Evolutionary conservation across 108 stramenopile species (phyloP), one percentile per base, ranked within the genome.

Genomic region (Skeletonema potamos): DNA sequence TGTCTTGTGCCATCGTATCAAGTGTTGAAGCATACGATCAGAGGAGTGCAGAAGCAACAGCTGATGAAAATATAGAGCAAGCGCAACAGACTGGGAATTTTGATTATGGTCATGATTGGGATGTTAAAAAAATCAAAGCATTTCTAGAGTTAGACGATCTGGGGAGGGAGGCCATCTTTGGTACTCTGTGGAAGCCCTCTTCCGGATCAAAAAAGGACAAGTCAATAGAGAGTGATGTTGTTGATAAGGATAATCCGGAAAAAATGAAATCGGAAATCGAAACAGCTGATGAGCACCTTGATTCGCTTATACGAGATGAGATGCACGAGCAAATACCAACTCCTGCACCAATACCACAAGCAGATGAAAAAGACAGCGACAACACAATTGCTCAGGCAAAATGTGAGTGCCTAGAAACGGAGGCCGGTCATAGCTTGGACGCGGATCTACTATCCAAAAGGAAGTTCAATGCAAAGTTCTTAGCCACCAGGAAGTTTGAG

Each of bases 401-500:
- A 22, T 30, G 18, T 15, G 27, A 18, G 0, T 57, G 20, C 56
- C 56, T 57, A 22, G 27, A 57, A 24, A 30, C 27, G 27, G 30
- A 29, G n/a, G 13, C 2, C 27, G 1, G 5, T 29, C 13, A 29
- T 24, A 57, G 30, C 1, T 24, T 27, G 30, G 56, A 57, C 27
- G 6, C 18, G n/a, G 33, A 24, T 26, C 56, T 58, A 11, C 68
- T 13, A 12, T 59, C 73, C 12, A 81, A 64, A 61, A 70, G 73
- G 24, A 64, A 61, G 27, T 68, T 81, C 27, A 81, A 81, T 33
- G 72, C 79, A 58, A 73, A 69, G 41, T 81, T 81, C 48, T 62
- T 81, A 15, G 79, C 79, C 4, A 73, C 79, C 13, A 68, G 79
- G 22, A 81, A 81, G 44, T 81, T 67, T 36, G 79, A 81, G 41